Conservation (phyloP, 176 grass and related monocot species). For the Lolium rigidum region DNA sequence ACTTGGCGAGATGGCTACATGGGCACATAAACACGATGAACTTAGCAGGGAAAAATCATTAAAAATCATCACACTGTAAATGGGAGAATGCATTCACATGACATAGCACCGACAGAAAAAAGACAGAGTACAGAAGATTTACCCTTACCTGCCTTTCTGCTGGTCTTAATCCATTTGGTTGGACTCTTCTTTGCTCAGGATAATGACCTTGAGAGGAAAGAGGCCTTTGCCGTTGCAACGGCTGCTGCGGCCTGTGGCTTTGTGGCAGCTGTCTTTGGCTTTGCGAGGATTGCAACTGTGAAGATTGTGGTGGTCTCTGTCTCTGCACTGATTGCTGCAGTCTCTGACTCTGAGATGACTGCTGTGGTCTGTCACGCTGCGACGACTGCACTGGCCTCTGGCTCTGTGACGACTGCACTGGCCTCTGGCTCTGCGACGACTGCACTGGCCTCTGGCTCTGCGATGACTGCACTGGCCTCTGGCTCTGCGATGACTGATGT, state of each 20-base stretch:
- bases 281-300: constrained; percentile 45
- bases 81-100: not conserved
- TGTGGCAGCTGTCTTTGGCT: constrained; percentile 36
- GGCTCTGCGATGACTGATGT: constrained; percentile 35
- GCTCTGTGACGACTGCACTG: not conserved
- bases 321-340: constrained; percentile 28
- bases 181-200: constrained; percentile 57
- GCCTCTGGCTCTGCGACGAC: not conserved
- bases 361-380: constrained; percentile 7
- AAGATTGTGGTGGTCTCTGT: constrained; percentile 46
- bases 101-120: not conserved
- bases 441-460: constrained; percentile 32
- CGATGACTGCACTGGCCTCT: constrained; percentile 6
- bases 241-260: constrained; percentile 45
- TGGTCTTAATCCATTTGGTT: constrained; percentile 47
- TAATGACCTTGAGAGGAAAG: constrained; percentile 58
- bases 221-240: constrained; percentile 44
- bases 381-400: not conserved
- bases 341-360: constrained; percentile 31
- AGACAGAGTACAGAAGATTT: not conserved
- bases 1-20: constrained; percentile 54
- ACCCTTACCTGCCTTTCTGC: constrained; percentile 46
- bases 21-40: constrained; percentile 14
- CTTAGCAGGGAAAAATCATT: constrained; percentile 1
- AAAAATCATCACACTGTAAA: not conserved